Evolutionary conservation across 495 filamentous ascomycete species (phyloP).

Genomic region (Lasiosphaeria ovina): DNA sequence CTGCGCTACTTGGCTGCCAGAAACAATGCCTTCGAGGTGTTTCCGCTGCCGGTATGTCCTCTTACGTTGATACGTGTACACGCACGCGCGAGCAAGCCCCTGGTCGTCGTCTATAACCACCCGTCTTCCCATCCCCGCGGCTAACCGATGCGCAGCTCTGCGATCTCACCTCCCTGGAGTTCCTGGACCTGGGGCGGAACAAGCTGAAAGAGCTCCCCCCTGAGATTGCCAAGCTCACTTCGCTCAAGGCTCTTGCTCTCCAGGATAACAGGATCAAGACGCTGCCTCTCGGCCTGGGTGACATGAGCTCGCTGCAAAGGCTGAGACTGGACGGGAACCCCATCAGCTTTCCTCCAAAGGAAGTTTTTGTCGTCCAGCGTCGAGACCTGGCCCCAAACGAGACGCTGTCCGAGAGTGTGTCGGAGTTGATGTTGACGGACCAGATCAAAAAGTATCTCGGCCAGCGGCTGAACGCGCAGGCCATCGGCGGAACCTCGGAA

Average conservation of each 20-base stretch:
- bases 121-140: conserved; percentile 26
- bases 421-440: conserved; percentile 64
- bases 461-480: conserved; percentile 43
- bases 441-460: conserved; percentile 73
- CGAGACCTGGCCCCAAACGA: conserved; percentile 40
- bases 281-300: conserved; percentile 72
- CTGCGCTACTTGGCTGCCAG: conserved; percentile 79
- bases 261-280: conserved; percentile 79
- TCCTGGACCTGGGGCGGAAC: conserved; percentile 84
- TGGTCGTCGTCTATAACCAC: conserved; percentile 32
- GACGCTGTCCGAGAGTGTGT: conserved; percentile 39
- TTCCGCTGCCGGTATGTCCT: conserved; percentile 50
- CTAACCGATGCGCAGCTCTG: conserved; percentile 53
- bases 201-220: conserved; percentile 70
- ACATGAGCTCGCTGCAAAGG: conserved; percentile 80
- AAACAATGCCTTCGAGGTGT: conserved; percentile 71
- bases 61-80: too few relatives aligned
- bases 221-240: conserved; percentile 69
- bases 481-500: conserved; percentile 52
- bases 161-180: conserved; percentile 79
- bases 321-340: conserved; percentile 82
- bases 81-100: neutral
- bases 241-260: conserved; percentile 69
- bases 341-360: conserved; percentile 63
- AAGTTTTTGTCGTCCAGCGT: conserved; percentile 48